Conservation (phyloP, 805 yeast genomes). For the Pichia deserticola region DNA sequence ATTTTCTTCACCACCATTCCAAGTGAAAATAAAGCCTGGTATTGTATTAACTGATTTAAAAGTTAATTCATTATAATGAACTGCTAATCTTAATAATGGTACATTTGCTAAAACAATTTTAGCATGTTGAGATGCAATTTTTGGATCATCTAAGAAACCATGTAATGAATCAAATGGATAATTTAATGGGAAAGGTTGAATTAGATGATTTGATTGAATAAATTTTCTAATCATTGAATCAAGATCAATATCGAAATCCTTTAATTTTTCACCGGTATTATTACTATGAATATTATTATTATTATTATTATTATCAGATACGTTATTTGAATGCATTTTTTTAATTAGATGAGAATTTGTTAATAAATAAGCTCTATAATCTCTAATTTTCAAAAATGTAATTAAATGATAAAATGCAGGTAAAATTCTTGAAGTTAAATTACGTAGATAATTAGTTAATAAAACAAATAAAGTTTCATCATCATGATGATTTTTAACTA, state of each 20-base stretch:
- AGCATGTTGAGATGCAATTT: slow-evolving; percentile 14
- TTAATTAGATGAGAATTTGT: slow-evolving; percentile 14
- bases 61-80: slow-evolving; percentile 6
- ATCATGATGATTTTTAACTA: slow-evolving; percentile 23
- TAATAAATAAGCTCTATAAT: slow-evolving; percentile 16
- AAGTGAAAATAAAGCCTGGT: slow-evolving; percentile 13
- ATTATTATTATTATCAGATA: no score
- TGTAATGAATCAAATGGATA: slow-evolving; percentile 16
- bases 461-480: slow-evolving; percentile 23
- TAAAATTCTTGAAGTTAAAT: slow-evolving; percentile 16
- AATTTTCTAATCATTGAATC: slow-evolving; percentile 15
- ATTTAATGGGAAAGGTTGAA: slow-evolving; percentile 25
- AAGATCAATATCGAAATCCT: not conserved
- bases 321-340: slow-evolving; percentile 5
- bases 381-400: slow-evolving; percentile 14
- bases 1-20: slow-evolving; percentile 12
- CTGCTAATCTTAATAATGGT: slow-evolving; percentile 14
- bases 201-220: slow-evolving; percentile 18
- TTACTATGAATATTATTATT: no score
- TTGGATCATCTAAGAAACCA: slow-evolving; percentile 15
- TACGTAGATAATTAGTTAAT: slow-evolving; percentile 18
- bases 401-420: slow-evolving; percentile 20
- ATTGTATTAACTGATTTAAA: slow-evolving; percentile 1
- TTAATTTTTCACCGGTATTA: not conserved
- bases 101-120: slow-evolving; percentile 17